Percentiles rank a stretch among this genome's conserved stretches.
These are phyloP conservation scores for Laburnicola sp. DNA, from an alignment of 2,329 filamentous ascomycete genomes.

Conservation along the genomic window DNA sequence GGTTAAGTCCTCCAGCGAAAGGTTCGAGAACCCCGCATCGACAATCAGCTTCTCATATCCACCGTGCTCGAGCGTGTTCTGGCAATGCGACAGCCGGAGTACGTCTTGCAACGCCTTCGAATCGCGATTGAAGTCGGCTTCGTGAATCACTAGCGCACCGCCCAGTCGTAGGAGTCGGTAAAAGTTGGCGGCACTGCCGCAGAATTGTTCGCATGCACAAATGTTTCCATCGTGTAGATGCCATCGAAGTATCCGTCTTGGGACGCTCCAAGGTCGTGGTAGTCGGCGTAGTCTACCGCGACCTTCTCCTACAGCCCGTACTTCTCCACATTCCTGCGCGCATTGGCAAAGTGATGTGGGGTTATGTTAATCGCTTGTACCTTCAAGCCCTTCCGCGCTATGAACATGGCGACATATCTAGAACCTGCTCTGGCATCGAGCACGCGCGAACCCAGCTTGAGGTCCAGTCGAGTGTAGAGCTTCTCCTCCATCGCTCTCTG, in stretches of 20 bases:
- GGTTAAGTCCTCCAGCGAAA: constrained; percentile 51
- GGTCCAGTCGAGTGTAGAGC: constrained; percentile 36
- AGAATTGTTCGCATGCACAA: constrained; percentile 58
- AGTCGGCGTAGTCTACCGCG: constrained; percentile 51
- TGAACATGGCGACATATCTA: constrained; percentile 54
- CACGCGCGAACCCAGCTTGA: constrained; percentile 46
- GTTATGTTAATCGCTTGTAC: constrained; percentile 56
- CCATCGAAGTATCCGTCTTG: constrained; percentile 51
- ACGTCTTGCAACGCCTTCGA: constrained; percentile 21
- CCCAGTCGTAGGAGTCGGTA: constrained; percentile 54
- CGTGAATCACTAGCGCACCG: constrained; percentile 51
- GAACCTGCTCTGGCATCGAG: constrained; percentile 58
- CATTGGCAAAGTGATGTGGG: constrained; percentile 52
- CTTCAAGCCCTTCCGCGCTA: constrained; percentile 45
- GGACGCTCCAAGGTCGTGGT: constrained; percentile 55
- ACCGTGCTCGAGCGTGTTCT: constrained; percentile 39
- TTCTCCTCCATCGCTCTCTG: constrained; percentile 57
- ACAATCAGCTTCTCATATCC: constrained; percentile 45
- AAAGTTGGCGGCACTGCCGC: constrained; percentile 52
- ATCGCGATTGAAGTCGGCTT: constrained; percentile 47
- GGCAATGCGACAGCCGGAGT: constrained; percentile 21
- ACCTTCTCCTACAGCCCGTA: constrained; percentile 44
- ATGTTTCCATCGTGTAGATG: constrained; percentile 60
- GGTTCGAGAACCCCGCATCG: constrained; percentile 43
- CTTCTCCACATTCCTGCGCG: constrained; percentile 47